Evolutionary conservation across 306 rosid genomes (phyloP).

Genomic region (Arachis hypogaea): DNA sequence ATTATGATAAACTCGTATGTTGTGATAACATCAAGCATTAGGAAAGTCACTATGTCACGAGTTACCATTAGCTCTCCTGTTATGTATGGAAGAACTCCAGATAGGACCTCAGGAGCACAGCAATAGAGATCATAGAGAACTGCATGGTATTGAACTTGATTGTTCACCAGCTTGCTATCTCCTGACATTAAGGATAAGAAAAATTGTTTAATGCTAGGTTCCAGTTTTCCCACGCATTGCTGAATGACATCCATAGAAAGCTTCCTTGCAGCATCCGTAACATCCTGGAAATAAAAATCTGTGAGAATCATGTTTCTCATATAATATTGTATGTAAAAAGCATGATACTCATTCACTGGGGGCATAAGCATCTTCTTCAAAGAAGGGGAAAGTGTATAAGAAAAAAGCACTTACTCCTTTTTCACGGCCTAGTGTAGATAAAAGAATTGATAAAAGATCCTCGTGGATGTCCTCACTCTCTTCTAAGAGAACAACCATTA

Average conservation of each 20-base stretch:
- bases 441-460: constrained; percentile 65
- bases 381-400: constrained; percentile 19
- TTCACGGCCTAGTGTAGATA: constrained; percentile 74
- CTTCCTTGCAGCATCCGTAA: constrained; percentile 78
- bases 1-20: constrained; percentile 17
- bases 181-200: constrained; percentile 77
- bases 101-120: constrained; percentile 79
- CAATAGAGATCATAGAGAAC: constrained; percentile 81
- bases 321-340: constrained; percentile 21
- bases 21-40: constrained; percentile 14
- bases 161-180: constrained; percentile 61
- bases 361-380: constrained; percentile 31
- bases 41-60: constrained; percentile 34
- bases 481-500: constrained; percentile 87
- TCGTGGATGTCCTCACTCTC: constrained; percentile 88
- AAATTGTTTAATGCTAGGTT: constrained; percentile 71
- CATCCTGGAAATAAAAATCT: constrained; percentile 64
- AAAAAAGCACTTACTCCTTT: constrained; percentile 63
- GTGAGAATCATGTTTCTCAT: constrained; percentile 34
- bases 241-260: constrained; percentile 87
- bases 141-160: constrained; percentile 73
- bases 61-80: constrained; percentile 89
- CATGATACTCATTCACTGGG: constrained; percentile 8
- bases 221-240: constrained; percentile 77
- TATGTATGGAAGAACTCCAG: constrained; percentile 77